phyloP scores from a whole-genome alignment of 495 filamentous ascomycete species.

The Delitschia confertaspora region DNA sequence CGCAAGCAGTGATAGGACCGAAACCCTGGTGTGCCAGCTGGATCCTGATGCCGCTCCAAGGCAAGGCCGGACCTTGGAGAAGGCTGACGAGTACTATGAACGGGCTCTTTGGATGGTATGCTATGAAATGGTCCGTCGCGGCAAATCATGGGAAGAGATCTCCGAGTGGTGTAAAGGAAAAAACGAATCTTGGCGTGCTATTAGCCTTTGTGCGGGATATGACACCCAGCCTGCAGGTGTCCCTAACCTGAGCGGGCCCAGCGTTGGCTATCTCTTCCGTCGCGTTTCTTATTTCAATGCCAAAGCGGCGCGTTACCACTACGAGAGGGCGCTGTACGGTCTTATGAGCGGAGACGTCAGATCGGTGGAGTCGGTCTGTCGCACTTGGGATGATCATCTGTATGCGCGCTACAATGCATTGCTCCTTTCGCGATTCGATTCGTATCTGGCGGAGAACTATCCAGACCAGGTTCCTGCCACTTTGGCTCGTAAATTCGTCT shows the following conservation, averaged over 20 bases:
- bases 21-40: slow-evolving; percentile 72
- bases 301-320: slow-evolving; percentile 53
- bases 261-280: slow-evolving; percentile 56
- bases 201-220: slow-evolving; percentile 47
- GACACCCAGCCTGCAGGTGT: slow-evolving; percentile 12
- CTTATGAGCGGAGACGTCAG: slow-evolving; percentile 73
- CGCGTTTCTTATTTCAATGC: slow-evolving; percentile 73
- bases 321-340: slow-evolving; percentile 83
- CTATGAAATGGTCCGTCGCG: slow-evolving; percentile 80
- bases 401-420: slow-evolving; percentile 82
- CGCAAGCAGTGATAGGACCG: slow-evolving; percentile 45
- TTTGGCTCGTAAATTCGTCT: slow-evolving; percentile 39
- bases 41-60: slow-evolving; percentile 84
- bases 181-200: slow-evolving; percentile 77
- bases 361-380: slow-evolving; percentile 66
- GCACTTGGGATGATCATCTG: slow-evolving; percentile 81
- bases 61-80: slow-evolving; percentile 63
- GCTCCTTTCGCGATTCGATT: slow-evolving; percentile 60
- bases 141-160: slow-evolving; percentile 60
- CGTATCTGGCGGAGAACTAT: slow-evolving; percentile 45
- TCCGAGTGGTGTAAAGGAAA: slow-evolving; percentile 70
- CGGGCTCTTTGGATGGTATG: slow-evolving; percentile 77
- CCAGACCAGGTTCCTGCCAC: slow-evolving; percentile 36
- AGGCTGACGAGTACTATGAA: slow-evolving; percentile 77
- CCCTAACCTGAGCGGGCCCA: slow-evolving; percentile 35